phyloP scores from a whole-genome alignment of 1,284 basidiomycete genomes.

The Cerioporus squamosus region DNA sequence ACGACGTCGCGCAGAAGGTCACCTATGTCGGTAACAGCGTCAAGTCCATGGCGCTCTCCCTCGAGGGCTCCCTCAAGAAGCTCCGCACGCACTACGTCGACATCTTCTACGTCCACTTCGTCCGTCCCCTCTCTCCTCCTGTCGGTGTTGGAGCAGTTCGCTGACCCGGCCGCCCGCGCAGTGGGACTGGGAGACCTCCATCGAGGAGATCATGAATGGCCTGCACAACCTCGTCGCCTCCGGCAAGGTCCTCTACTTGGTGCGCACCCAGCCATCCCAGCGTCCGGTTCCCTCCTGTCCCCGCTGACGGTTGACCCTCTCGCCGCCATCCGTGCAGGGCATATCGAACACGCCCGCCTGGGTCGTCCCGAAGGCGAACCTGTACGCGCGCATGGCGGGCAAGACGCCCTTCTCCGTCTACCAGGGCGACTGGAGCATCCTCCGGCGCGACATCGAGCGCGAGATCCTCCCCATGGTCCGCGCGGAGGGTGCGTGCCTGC shows the following conservation, averaged over 20 bases:
- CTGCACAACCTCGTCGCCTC: conserved; percentile 38
- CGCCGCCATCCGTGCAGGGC: too few relatives aligned
- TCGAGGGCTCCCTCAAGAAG: conserved; percentile 54
- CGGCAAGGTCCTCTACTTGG: conserved; percentile 43
- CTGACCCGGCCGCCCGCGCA: conserved; percentile 4
- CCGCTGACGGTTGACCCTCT: too few relatives aligned
- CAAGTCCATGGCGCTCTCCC: conserved; percentile 46
- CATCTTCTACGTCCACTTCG: conserved; percentile 54
- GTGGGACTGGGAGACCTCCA: conserved; percentile 55
- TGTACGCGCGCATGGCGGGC: conserved; percentile 50
- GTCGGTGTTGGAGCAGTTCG: not conserved
- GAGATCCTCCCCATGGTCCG: conserved; percentile 56
- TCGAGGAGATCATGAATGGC: conserved; percentile 58
- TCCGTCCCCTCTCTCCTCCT: not conserved
- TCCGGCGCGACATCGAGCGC: conserved; percentile 49
- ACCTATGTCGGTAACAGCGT: conserved; percentile 49
- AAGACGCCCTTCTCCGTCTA: conserved; percentile 54
- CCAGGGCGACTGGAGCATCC: conserved; percentile 52
- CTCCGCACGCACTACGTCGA: conserved; percentile 58
- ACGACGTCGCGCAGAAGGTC: conserved; percentile 36
- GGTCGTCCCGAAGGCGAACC: conserved; percentile 53
- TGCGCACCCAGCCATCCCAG: too few relatives aligned
- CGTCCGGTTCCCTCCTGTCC: too few relatives aligned
- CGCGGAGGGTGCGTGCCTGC: conserved; percentile 38
- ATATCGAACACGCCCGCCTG: conserved; percentile 54